phyloP scores from a whole-genome alignment of 352 stramenopile genomes.

The Albugo candida region DNA sequence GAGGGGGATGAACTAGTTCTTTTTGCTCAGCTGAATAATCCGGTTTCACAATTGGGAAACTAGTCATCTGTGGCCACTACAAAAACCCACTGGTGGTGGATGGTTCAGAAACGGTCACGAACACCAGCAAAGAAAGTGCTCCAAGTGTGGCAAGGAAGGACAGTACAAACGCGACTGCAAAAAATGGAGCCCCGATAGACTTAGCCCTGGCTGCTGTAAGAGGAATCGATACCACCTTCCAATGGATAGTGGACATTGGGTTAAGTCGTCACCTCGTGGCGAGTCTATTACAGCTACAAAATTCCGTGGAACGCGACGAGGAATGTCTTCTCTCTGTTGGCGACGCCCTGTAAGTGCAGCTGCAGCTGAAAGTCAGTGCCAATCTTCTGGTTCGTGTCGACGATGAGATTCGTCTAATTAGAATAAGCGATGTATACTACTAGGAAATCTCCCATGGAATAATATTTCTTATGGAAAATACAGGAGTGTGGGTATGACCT shows the following conservation, averaged over 20 bases:
- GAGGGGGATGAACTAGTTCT: constrained; percentile 3
- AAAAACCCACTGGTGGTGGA: too few relatives aligned
- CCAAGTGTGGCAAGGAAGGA: not conserved
- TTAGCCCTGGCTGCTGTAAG: not conserved
- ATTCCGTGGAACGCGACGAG: not conserved
- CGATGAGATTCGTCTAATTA: too few relatives aligned
- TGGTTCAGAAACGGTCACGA: too few relatives aligned
- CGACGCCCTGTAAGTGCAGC: not conserved
- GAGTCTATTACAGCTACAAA: not conserved
- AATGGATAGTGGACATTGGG: not conserved
- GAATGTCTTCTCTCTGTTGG: not conserved
- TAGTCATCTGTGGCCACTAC: too few relatives aligned
- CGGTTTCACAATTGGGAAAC: not conserved
- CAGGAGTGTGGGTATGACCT: not conserved
- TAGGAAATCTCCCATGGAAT: too few relatives aligned
- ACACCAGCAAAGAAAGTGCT: not conserved
- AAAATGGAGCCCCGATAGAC: not conserved
- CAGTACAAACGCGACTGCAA: not conserved
- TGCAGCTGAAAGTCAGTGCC: too few relatives aligned
- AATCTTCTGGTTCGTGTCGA: too few relatives aligned
- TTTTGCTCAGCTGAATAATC: not conserved
- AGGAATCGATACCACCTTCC: too few relatives aligned
- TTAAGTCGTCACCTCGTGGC: not conserved
- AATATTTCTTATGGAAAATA: not conserved
- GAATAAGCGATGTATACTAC: too few relatives aligned